Evolutionary conservation across 2,329 filamentous ascomycete genomes (phyloP).

Genomic region (Venturiaceae sp.): DNA sequence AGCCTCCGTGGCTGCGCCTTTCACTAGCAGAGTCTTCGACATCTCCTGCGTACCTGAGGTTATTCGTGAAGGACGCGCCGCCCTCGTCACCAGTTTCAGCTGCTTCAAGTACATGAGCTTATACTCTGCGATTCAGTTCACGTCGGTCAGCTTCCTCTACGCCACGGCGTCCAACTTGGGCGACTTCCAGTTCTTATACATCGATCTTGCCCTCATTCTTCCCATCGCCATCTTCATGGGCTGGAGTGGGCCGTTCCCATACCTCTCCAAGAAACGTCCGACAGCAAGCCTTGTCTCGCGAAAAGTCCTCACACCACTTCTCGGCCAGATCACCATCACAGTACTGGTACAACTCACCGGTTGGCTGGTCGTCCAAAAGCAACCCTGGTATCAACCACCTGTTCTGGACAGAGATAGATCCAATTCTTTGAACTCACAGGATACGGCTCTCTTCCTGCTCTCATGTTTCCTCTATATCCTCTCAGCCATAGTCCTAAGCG

Average conservation of each 20-base stretch:
- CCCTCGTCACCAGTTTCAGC: slow-evolving; percentile 95
- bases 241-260: slow-evolving; percentile 78
- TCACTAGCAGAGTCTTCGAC: slow-evolving; percentile 91
- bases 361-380: slow-evolving; percentile 64
- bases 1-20: slow-evolving; percentile 94
- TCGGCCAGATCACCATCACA: slow-evolving; percentile 80
- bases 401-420: slow-evolving; percentile 66
- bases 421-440: slow-evolving; percentile 86
- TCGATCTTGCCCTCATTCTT: slow-evolving; percentile 83
- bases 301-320: slow-evolving; percentile 80
- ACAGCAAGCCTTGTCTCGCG: slow-evolving; percentile 86
- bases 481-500: slow-evolving; percentile 77
- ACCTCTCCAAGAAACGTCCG: slow-evolving; percentile 72
- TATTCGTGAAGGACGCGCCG: slow-evolving; percentile 85
- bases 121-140: slow-evolving; percentile 99
- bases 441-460: slow-evolving; percentile 80
- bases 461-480: slow-evolving; percentile 95
- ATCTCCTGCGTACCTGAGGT: slow-evolving; percentile 92
- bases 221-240: slow-evolving; percentile 78
- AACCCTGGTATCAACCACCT: slow-evolving; percentile 77
- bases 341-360: slow-evolving; percentile 66
- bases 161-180: slow-evolving; percentile 88
- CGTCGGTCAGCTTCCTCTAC: slow-evolving; percentile 92
- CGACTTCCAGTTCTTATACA: slow-evolving; percentile 97
- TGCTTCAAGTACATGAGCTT: slow-evolving; percentile 99